Evolutionary conservation across 2,329 filamentous ascomycete species (phyloP), one percentile per base, ranked within the genome.

Genomic region (Pseudocercospora pini-densiflorae): DNA sequence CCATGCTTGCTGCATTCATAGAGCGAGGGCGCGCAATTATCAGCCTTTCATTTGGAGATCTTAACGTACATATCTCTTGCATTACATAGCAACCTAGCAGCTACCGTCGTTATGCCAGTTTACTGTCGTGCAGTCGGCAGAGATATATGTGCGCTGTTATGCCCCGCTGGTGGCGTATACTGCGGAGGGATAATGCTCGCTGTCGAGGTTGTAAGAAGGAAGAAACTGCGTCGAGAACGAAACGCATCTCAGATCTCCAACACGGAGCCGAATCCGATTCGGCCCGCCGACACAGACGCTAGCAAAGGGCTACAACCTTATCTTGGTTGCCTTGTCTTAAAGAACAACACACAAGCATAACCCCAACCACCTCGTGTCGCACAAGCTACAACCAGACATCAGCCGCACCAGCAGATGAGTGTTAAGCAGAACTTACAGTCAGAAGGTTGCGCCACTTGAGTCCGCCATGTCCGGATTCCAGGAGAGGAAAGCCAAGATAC

Each of bases 401-500:
- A 36, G 33, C 33, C 33, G 31, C 31, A 14, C 31, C 31, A 33
- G 29, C 29, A 31, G 5, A 31, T 31, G 29, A 31, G 8, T 1
- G 27, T 8, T 8, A 9, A 5, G 31, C 2, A 33, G 10, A 10
- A 14, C 31, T 12, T 14, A 43, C 14, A 19, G 16, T 43, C 40
- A 43, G 2, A 43, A 27, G 24, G 12, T 14, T 55, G 12, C 27
- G 16, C 16, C 51, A 55, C 16, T 24, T 21, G 47, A 21, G 14
- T 27, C 23, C 47, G 47, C 21, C 19, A 55, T 55, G 51, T 55
- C 51, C 23, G 51, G 51, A 14, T 70, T 70, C 61, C 45, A 43
- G 1, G 70, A 73, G 54, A 91, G 88, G 76, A 98, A 97, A 79
- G 77, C 80, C 60, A 88, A 86, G 66, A 96, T 97, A 70, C 81